A percentile compares a stretch with the other conserved stretches of the same genome.
Evolutionary conservation across 495 filamentous ascomycete species (phyloP).

Genomic region (Podospora didyma): DNA sequence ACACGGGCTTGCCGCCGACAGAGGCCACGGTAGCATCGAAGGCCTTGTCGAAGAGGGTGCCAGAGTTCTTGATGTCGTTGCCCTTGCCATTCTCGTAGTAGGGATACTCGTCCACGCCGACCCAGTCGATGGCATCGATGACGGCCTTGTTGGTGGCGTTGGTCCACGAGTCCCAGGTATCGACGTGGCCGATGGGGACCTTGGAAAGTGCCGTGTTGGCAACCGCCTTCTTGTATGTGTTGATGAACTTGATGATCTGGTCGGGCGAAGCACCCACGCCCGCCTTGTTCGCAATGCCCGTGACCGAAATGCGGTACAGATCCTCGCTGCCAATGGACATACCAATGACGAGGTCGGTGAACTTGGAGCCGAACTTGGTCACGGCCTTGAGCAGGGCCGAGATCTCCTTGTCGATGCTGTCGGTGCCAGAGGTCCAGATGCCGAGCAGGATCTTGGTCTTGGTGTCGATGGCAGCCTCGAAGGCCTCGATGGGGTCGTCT

Average conservation of each 20-base stretch:
- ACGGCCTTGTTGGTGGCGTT: constrained; percentile 45
- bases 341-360: constrained; percentile 47
- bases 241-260: constrained; percentile 44
- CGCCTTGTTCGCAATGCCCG: constrained; percentile 38
- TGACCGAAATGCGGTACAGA: constrained; percentile 46
- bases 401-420: constrained; percentile 47
- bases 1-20: constrained; percentile 41
- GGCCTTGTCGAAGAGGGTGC: constrained; percentile 38
- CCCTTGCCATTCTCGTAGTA: constrained; percentile 46
- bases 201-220: constrained; percentile 23
- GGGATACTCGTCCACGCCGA: constrained; percentile 50
- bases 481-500: constrained; percentile 43
- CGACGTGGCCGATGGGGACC: constrained; percentile 48
- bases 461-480: constrained; percentile 50
- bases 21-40: constrained; percentile 27
- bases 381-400: constrained; percentile 43
- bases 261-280: constrained; percentile 40
- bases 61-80: constrained; percentile 40
- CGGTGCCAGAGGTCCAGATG: constrained; percentile 47
- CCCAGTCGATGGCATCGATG: constrained; percentile 44
- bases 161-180: constrained; percentile 48
- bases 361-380: constrained; percentile 34
- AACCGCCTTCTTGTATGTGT: constrained; percentile 40
- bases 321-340: constrained; percentile 53
- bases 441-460: constrained; percentile 48